Base-by-base conservation (phyloP, 176 grass and related monocot species). In the Triticum turgidum region DNA sequence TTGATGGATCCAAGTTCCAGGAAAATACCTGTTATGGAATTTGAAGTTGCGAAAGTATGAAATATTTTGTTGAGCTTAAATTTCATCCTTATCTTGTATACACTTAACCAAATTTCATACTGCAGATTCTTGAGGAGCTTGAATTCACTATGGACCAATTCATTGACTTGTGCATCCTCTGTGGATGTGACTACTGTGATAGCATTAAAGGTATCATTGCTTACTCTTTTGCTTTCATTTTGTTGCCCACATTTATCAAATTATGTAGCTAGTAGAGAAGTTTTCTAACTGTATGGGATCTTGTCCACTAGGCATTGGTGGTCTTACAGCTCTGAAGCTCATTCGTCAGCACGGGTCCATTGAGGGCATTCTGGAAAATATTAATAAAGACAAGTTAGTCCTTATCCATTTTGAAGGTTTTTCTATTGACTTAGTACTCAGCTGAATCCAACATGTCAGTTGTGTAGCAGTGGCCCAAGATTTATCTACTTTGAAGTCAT, bases 91-190 rank as follows among this genome's bases (percentile, higher is more conserved):
- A 61, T 79, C 56, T 39, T 83, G 73, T 65, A 73, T 59, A 56
- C 49, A 70, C 64, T 42, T 66, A 0, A 82, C 37, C 27, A 52
- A 76, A 62, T 87, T 61, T 91, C 15, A 14, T 34, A 15, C 76
- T 88, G 83, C 51, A 98, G 96, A 94, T 95, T 86, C 68, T 98
- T 69, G 93, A 95, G 86, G 96, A 95, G 75, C 91, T 98, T 86
- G 88, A 89, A 86, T 82, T 98, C 37, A 94, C 91, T 5, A 98
- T 98, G 96, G 96, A 98, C 82, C 93, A 98, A 85, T 98, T 98
- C 79, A 94, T 98, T 76, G 96, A 98, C 81, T 86, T 98, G 65
- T 98, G 96, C 66, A 98, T 98, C 80, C 86, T 98, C 18, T 91
- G 77, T 92, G 96, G 96, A 81, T 95, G 96, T 80, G 96, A 98